Evolutionary conservation across 305 asterid species (phyloP).

Genomic region (Fraxinus xanthoxyloides): DNA sequence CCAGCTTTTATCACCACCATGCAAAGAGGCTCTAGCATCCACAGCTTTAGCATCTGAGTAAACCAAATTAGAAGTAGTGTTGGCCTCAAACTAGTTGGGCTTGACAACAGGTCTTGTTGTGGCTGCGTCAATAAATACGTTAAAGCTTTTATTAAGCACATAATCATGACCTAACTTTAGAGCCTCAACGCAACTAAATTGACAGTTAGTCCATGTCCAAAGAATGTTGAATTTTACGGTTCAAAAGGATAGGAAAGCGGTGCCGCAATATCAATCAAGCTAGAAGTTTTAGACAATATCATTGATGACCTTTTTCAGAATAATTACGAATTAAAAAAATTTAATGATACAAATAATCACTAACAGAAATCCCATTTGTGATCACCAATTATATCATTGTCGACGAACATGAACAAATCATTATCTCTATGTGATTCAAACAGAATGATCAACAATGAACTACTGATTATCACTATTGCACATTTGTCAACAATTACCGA

Average conservation of each 20-base stretch:
- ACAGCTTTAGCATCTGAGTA: neutral
- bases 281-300: neutral
- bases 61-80: neutral
- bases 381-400: neutral
- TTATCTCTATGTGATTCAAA: no score
- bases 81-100: neutral
- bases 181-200: neutral
- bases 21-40: neutral
- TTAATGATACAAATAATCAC: no score
- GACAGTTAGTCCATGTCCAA: neutral
- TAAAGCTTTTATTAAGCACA: no score
- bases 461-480: no score
- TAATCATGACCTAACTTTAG: no score
- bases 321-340: no score
- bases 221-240: neutral
- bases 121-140: neutral
- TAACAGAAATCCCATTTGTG: neutral
- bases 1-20: neutral
- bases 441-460: neutral
- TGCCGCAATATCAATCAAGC: neutral
- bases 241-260: neutral
- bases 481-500: no score
- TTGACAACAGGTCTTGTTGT: no score
- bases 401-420: no score
- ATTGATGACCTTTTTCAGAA: no score